Evolutionary conservation across 2,329 filamentous ascomycete species (phyloP), one percentile per base, ranked within the genome.

Genomic region (Cladosporium sp.): DNA sequence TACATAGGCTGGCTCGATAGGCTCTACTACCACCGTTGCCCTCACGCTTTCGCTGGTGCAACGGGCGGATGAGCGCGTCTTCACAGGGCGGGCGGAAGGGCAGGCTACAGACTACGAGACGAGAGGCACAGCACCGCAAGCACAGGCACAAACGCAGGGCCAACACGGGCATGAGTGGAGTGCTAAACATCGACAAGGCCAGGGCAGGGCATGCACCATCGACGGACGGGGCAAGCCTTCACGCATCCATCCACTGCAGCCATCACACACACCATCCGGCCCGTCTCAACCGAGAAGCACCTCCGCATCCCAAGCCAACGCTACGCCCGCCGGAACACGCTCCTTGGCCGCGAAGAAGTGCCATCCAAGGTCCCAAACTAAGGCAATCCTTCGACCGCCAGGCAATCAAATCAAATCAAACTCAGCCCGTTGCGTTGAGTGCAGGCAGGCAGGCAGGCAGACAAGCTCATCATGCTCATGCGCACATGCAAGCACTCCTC

Each of bases 261-360:
- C 21, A 25, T 46, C 56, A 58, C 56, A 58, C 23, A 46, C 56
- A 46, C 25, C 32, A 36, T 26, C 28, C 56, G 56, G 56, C 56
- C 56, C 56, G 56, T 46, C 56, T 58, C 56, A 58, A 58, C 56
- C 56, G 56, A 58, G 36, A 58, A 58, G 21, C 34, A 58, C 39
- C 56, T 58, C 56, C 56, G 56, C 56, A 58, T 57, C 54, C 30
- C 30, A 23, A 32, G 28, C 54, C n/a, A 30, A 34, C 54, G 54
- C 54, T 57, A 36, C 30, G 23, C n/a, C 30, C 32, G 30, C 30
- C 32, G 32, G 54, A 57, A 23, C n/a, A 16, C n/a, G 14, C 30
- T 39, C 54, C 54, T 57, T 23, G 54, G 30, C 32, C 54, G 26
- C 28, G 39, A 21, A 4, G 26, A 54, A 54, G n/a, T 54, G 51